These are phyloP conservation scores for Thuidium tamariscinum DNA, from an alignment of 225 moss, liverwort and hornwort genomes.

Conservation along the genomic window DNA sequence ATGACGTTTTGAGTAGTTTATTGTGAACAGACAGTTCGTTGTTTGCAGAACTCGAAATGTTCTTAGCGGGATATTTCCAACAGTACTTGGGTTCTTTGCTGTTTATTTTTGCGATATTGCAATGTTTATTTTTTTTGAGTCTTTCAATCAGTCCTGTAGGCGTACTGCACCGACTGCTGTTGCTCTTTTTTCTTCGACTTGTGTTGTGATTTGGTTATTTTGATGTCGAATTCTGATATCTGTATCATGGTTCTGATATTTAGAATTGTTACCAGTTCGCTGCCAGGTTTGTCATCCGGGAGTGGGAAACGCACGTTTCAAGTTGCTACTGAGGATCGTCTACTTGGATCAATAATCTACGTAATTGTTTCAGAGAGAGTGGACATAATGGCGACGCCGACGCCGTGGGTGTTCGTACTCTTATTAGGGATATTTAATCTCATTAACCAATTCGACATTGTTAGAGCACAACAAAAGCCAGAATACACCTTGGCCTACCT, in stretches of 20 bases:
- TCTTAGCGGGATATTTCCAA: background rate
- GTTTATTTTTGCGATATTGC: background rate
- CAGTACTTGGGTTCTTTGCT: background rate
- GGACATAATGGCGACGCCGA: slow-evolving; percentile 8
- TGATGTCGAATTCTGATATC: background rate
- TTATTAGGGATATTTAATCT: slow-evolving; percentile 7
- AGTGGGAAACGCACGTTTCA: background rate
- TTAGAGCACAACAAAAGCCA: background rate
- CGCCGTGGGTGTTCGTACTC: background rate
- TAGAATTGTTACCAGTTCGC: background rate
- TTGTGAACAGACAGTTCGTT: background rate
- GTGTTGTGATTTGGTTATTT: background rate
- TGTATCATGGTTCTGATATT: background rate
- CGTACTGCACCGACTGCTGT: background rate
- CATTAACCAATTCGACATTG: background rate
- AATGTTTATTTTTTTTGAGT: background rate
- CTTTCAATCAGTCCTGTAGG: background rate
- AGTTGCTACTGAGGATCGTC: background rate
- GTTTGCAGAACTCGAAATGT: background rate
- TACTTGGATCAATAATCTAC: background rate
- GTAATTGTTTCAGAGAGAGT: background rate
- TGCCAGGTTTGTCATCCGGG: background rate
- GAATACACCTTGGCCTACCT: slow-evolving; percentile 24
- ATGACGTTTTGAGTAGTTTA: background rate
- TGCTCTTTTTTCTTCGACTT: background rate